These are phyloP conservation scores for Brassica cretica DNA, from an alignment of 345 rosid species.

Conservation along the genomic window DNA sequence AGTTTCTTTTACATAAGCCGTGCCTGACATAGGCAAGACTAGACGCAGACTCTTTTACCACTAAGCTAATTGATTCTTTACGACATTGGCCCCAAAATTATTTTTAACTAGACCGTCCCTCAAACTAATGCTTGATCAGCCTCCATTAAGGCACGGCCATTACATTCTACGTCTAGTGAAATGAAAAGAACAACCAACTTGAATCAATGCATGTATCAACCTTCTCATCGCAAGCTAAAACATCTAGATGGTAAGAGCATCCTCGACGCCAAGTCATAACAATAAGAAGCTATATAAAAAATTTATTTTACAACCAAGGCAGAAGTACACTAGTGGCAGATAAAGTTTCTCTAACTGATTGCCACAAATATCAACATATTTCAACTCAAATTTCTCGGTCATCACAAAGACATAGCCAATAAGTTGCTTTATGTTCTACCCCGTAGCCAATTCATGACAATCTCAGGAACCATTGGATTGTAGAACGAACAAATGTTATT, in stretches of 20 bases:
- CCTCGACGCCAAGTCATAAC: too few relatives aligned
- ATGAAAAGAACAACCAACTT: too few relatives aligned
- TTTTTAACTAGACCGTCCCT: not conserved
- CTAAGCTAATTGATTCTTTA: not conserved
- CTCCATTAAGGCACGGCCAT: too few relatives aligned
- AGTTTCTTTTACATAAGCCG: not conserved
- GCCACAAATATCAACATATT: not conserved
- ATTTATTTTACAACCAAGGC: too few relatives aligned
- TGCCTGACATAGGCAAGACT: not conserved
- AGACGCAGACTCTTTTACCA: too few relatives aligned
- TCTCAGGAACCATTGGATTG: not conserved
- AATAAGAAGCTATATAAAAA: too few relatives aligned
- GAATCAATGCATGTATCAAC: too few relatives aligned
- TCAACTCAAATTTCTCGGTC: not conserved
- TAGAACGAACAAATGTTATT: not conserved
- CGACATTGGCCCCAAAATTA: not conserved
- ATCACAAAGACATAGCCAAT: not conserved
- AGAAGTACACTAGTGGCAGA: too few relatives aligned
- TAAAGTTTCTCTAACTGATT: too few relatives aligned
- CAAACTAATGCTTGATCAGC: too few relatives aligned
- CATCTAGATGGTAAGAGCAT: too few relatives aligned
- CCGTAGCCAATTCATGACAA: not conserved
- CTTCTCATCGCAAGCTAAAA: too few relatives aligned
- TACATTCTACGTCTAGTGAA: not conserved
- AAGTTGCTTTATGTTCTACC: not conserved